Conservation (phyloP, 441 rosid genomes). For the Adansonia madagascariensis region DNA sequence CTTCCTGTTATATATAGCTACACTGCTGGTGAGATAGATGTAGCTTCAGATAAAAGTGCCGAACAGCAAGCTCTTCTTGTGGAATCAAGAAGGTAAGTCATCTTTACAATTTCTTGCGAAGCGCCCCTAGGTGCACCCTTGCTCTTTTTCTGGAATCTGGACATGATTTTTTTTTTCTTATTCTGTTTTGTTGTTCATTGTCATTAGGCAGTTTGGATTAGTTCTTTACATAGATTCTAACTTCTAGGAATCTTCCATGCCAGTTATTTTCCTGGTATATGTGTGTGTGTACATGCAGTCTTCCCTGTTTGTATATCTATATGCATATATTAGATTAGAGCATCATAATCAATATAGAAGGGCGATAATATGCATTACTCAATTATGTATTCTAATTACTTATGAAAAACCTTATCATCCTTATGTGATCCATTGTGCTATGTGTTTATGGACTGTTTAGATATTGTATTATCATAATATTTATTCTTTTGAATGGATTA, state of each 20-base stretch:
- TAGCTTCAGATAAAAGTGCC: conserved; percentile 45
- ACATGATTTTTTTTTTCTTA: background rate
- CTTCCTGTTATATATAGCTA: conserved; percentile 49
- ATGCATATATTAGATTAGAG: background rate
- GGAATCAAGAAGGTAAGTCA: conserved; percentile 76
- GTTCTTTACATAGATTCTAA: background rate
- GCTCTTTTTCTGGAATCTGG: conserved; percentile 4
- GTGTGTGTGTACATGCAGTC: background rate
- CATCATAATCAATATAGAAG: background rate
- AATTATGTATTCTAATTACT: background rate
- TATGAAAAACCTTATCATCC: background rate
- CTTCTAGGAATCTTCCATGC: background rate
- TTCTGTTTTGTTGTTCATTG: background rate
- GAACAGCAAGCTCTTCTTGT: conserved; percentile 73
- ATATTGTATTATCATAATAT: background rate
- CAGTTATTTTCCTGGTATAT: background rate
- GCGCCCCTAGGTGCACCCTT: background rate
- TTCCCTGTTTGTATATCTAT: background rate
- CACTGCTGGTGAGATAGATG: conserved; percentile 52
- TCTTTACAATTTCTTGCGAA: background rate
- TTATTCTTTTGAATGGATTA: conserved; percentile 15
- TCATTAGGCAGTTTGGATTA: background rate
- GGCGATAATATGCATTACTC: background rate
- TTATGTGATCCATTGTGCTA: background rate
- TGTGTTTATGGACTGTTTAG: background rate